A percentile compares a stretch with the other conserved stretches of the same genome.
These are phyloP conservation scores for Haematococcus sp. DNA, from an alignment of 139 green algal species.

Conservation along the genomic window DNA sequence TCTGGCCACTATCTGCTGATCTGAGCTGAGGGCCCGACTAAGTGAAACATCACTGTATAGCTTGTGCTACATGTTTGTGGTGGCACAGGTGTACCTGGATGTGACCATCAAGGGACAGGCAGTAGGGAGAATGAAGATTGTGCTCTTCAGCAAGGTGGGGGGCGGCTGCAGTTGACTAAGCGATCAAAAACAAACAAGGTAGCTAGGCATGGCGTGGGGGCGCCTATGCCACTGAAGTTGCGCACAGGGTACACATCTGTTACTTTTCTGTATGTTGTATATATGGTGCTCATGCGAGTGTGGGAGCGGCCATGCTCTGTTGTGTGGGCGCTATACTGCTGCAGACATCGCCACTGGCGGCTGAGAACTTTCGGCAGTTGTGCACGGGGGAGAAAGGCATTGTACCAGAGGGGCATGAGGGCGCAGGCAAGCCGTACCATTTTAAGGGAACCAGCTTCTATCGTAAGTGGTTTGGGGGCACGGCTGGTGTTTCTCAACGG, in stretches of 20 bases:
- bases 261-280: no score
- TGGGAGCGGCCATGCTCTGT: no score
- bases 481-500: no score
- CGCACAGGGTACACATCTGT: not conserved
- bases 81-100: constrained; percentile 54
- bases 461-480: not conserved
- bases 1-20: no score
- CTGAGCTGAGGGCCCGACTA: no score
- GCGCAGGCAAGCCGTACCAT: constrained; percentile 44
- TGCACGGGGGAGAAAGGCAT: constrained; percentile 53
- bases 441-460: constrained; percentile 42
- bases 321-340: no score
- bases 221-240: not conserved
- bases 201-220: not conserved
- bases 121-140: constrained; percentile 29
- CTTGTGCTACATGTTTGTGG: no score
- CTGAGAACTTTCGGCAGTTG: not conserved
- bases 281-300: no score
- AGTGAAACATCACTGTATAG: no score
- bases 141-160: constrained; percentile 20
- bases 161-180: not conserved
- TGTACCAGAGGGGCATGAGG: constrained; percentile 48
- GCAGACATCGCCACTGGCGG: no score
- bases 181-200: not conserved
- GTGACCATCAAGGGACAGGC: constrained; percentile 40